Base-by-base conservation (phyloP, 495 filamentous ascomycete species). In the Bacidia gigantensis region DNA sequence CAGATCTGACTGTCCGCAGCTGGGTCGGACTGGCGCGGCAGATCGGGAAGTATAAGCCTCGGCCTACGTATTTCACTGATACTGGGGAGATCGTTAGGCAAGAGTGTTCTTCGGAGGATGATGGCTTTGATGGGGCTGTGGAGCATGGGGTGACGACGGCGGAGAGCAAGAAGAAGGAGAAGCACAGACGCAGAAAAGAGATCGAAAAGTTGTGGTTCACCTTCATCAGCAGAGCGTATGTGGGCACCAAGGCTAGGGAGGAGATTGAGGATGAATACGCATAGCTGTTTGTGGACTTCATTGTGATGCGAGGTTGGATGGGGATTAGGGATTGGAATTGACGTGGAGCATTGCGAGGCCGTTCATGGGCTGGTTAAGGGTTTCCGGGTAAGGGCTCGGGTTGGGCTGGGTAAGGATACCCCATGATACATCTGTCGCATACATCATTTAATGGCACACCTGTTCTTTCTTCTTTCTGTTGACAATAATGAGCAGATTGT, bases 1-100 rank as follows among this genome's bases (percentile, higher is more conserved):
- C 78, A 42, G 92, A 97, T 59, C 67, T 99, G 65, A 96, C 89
- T 1, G 87, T 95, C 45, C 76, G 75, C 51, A 93, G 78, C 60
- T 85, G 84, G 57, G 69, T 96, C 39, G 68, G 83, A 26, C 73
- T 99, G 17, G 92, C 92, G 2, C 72, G 75, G 26, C 71, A 82
- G 46, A 95, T 97, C 52, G 88, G 83, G 18, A 67, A 79, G 50
- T 72, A 70, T 42, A 64, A 69, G 50, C 60, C 68, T 1, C 26
- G 53, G 3, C 46, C 40, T 20, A 25, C 52, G 11, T 56, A 56
- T 42, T 26, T 50, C 3, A 58, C 64, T 45, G 45, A 55, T 3
- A 54, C 54, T 0, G 55, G 58, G 1, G 57, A 58, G n/a, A 52
- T 62, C 7, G 47, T 55, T 1, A 55, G 43, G 14, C 61, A 62